Evolutionary conservation across 1,284 basidiomycete species (phyloP), one percentile per base, ranked within the genome.

Genomic region (Ceratobasidium sp.): DNA sequence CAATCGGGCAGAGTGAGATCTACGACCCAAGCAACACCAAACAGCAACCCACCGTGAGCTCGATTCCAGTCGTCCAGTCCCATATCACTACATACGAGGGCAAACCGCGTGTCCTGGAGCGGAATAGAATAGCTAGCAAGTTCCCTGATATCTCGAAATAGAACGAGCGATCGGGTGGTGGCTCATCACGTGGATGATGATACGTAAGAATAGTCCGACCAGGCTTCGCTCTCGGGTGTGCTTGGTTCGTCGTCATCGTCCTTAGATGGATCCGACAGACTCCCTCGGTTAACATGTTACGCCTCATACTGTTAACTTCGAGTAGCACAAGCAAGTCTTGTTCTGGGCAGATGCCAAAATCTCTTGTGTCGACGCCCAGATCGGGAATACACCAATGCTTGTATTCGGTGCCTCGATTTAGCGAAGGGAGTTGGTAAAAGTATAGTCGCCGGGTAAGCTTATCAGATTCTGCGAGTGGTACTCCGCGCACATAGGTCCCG

Each of bases 261-360:
- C 48, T 45, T 18, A 65, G 32, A 65, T 65, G 61, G 21, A 65
- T 36, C 26, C 23, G 45, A 41, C 30, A 65, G 6, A 50, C 14
- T 6, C 36, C 23, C 21, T 52, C 48, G 9, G 16, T 34, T 16
- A 23, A n/a, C 8, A 36, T 9, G 14, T 58, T 21, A 21, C 34
- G 21, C 12, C 34, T 39, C 3, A 32, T 18, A 14, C 10, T 16
- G 26, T 18, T 23, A 41, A n/a, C 21, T 52, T 52, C 61, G 3
- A 64, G 28, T 52, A 64, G n/a, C 10, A 64, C 61, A 10, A 64
- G 61, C 26, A 64, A 46, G 46, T 64, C 48, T 39, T 52, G 61
- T 5, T 64, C 61, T 16, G 61, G 61, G 23, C 32, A 28, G 14
- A 64, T 64, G 16, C n/a, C 30, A 52, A 64, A 52, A 9, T 32